phyloP scores from a whole-genome alignment of 768 basidiomycete species.

The Auricularia cornea region DNA sequence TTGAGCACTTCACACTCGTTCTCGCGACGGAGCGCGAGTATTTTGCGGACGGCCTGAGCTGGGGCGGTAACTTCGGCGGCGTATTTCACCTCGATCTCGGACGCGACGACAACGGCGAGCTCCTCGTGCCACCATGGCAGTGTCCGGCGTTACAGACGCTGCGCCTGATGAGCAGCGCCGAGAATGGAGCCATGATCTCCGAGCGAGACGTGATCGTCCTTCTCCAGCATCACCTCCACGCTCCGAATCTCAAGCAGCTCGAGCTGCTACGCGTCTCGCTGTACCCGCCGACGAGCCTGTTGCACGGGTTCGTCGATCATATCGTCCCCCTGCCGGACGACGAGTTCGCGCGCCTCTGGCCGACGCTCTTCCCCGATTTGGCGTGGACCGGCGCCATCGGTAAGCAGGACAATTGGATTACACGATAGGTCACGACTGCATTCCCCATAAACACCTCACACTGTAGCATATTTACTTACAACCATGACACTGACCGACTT shows the following conservation, averaged over 20 bases:
- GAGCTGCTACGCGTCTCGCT: neutral
- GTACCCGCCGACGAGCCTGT: neutral
- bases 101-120: neutral
- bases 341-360: neutral
- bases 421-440: neutral
- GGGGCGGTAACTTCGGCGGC: neutral
- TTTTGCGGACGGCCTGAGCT: neutral
- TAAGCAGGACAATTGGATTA: neutral
- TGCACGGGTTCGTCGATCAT: neutral
- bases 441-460: no score
- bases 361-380: neutral
- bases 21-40: neutral
- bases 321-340: neutral
- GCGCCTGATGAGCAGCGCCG: neutral
- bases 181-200: neutral
- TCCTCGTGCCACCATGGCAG: neutral
- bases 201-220: neutral
- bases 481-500: no score
- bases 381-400: neutral
- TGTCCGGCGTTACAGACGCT: neutral
- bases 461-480: no score
- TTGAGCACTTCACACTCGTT: neutral
- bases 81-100: neutral
- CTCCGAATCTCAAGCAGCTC: neutral
- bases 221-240: neutral